Evolutionary conservation across 768 basidiomycete genomes (phyloP), one percentile per base, ranked within the genome.

Genomic region (Suillus subluteus): DNA sequence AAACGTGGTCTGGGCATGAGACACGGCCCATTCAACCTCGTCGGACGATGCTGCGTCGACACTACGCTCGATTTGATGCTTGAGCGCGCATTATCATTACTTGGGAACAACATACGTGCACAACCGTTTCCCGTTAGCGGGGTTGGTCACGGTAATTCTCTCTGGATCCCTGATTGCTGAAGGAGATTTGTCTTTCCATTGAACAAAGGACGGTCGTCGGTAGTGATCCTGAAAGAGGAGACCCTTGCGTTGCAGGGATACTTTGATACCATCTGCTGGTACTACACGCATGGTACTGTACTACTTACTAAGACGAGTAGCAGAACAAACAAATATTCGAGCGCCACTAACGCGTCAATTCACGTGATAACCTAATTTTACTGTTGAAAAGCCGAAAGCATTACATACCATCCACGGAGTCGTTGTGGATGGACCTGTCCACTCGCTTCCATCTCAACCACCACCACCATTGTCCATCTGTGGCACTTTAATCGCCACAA

Each of bases 121-220:
- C 41, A 92, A 73, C 15, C 79, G 72, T 63, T 88, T 79, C 38
- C 89, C 87, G 1, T 84, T 91, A 3, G 92, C 91, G 13, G 92
- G 92, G 74, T 92, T 92, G 54, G 73, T 73, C 9, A 94, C 85
- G 18, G 73, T 72, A 63, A 90, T 82, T 23, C 87, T 90, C 63
- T 21, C 38, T 1, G 52, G 32, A n/a, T 56, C 35, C 32, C 8
- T 6, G n/a, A 11, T 65, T 23, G n/a, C 30, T n/a, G 43, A n/a
- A 18, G 61, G 32, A 18, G 16, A 15, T 7, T 35, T 23, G 3
- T 46, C 4, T 7, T 23, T 43, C 13, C 40, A 21, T 52, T 26
- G 58, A 62, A 3, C 13, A 11, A 30, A 56, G 12, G 52, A 40
- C 9, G 50, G 18, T 12, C 67, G 62, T 18, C 62, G 44, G 62